Percentiles rank a stretch among this genome's conserved stretches.
Evolutionary conservation across 768 basidiomycete genomes (phyloP).

Genomic region (Russula griseocarnosa): DNA sequence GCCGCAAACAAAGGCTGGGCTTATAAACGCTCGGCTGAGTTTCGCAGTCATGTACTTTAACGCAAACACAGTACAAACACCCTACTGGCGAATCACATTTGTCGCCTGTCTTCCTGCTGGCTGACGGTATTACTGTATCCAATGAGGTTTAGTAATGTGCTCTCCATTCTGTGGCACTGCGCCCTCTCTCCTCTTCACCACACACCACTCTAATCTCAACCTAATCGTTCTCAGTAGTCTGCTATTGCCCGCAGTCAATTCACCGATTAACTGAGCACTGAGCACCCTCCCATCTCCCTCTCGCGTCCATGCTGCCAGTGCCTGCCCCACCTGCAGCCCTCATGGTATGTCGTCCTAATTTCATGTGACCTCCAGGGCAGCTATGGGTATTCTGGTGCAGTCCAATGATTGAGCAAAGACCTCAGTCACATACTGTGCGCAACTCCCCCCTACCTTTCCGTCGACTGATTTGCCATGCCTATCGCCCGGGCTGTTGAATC

Average conservation of each 20-base stretch:
- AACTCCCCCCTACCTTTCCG: slow-evolving; percentile 16
- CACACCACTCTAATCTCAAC: background rate
- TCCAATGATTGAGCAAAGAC: slow-evolving; percentile 60
- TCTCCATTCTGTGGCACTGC: background rate
- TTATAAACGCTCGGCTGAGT: slow-evolving; percentile 6
- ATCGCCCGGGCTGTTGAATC: background rate
- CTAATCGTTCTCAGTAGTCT: slow-evolving; percentile 42
- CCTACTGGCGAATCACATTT: slow-evolving; percentile 67
- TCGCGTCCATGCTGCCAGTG: slow-evolving; percentile 51
- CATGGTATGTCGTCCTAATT: slow-evolving; percentile 55
- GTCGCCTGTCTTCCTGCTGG: slow-evolving; percentile 62
- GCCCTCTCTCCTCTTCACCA: background rate
- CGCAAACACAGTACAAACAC: slow-evolving; percentile 52
- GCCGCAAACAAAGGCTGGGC: background rate
- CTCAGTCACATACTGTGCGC: slow-evolving; percentile 46
- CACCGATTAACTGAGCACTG: slow-evolving; percentile 34
- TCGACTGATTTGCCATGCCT: slow-evolving; percentile 11
- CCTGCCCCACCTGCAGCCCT: slow-evolving; percentile 43
- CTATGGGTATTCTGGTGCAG: slow-evolving; percentile 43
- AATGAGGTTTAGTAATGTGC: slow-evolving; percentile 36
- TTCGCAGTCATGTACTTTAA: background rate
- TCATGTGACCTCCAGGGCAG: slow-evolving; percentile 53
- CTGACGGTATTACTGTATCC: slow-evolving; percentile 53
- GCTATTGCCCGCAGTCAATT: too few relatives aligned
- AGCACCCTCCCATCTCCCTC: slow-evolving; percentile 43